phyloP scores from a whole-genome alignment of 2,329 filamentous ascomycete species.

The Albifimbria verrucaria region DNA sequence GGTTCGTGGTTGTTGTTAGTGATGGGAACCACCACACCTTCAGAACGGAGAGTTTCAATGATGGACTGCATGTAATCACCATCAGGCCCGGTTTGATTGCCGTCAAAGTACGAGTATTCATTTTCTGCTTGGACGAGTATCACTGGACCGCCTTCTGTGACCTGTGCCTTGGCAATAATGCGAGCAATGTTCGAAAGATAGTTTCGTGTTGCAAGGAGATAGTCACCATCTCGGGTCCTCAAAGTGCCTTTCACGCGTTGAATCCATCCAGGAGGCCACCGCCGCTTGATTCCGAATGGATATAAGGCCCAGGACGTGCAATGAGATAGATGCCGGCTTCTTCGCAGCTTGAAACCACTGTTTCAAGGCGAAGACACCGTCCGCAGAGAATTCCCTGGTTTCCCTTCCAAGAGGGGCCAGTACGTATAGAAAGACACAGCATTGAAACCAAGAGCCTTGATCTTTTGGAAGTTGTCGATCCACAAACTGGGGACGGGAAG shows the following conservation, averaged over 20 bases:
- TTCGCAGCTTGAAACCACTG: constrained; percentile 68
- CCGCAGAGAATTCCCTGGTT: constrained; percentile 62
- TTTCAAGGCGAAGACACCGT: constrained; percentile 66
- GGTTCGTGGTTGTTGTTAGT: constrained; percentile 65
- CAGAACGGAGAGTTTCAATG: constrained; percentile 58
- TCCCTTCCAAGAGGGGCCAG: constrained; percentile 69
- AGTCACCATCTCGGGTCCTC: constrained; percentile 54
- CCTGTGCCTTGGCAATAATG: constrained; percentile 65
- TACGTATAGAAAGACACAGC: constrained; percentile 69
- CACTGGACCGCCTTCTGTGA: constrained; percentile 70
- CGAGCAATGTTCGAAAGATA: constrained; percentile 49
- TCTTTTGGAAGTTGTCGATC: constrained; percentile 70
- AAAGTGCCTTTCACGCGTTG: constrained; percentile 57
- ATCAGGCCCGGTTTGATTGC: constrained; percentile 47
- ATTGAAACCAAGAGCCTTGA: constrained; percentile 70
- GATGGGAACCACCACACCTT: constrained; percentile 65
- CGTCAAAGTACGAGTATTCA: constrained; percentile 42
- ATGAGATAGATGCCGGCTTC: constrained; percentile 68
- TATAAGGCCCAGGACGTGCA: constrained; percentile 63
- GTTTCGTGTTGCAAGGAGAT: constrained; percentile 56
- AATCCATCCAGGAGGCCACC: constrained; percentile 72
- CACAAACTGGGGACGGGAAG: constrained; percentile 34
- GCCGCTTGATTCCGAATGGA: constrained; percentile 69
- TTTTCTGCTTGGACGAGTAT: constrained; percentile 72
- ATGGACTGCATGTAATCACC: constrained; percentile 64